Evolutionary conservation across 352 stramenopile species (phyloP), one percentile per base, ranked within the genome.

Genomic region (Blastocystis sp.): DNA sequence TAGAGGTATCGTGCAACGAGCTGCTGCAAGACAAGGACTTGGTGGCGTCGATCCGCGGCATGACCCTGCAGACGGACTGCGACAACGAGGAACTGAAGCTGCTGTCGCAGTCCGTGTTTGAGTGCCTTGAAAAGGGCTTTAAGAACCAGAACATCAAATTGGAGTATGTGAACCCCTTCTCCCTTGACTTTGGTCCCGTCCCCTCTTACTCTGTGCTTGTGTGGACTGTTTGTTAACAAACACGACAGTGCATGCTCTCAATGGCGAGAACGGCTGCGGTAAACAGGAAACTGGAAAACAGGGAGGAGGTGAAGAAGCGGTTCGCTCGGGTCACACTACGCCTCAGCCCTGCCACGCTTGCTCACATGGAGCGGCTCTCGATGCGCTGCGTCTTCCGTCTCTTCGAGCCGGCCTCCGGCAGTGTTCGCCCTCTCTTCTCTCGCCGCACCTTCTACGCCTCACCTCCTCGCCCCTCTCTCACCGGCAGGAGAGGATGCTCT

Each of bases 11-110:
- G 23, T 76, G 66, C 52, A 56, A 48, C 11, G 66, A 17, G 19
- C 52, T 76, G 41, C 53, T 76, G 66, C 28, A 56, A 28, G 66
- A 76, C 52, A 76, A 76, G 21, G 66, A 76, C 34, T 28, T 76
- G 5, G 48, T 56, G 48, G 14, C 48, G 5, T 7, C 48, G 5
- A 56, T 56, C 14, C 48, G 48, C 14, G 5, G 5, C 48, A 56
- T 56, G 48, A 56, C 14, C 5, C 14, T 56, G 5, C 48, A 56
- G 48, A 14, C 14, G 48, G 48, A 56, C 48, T 17, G 5, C 5
- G 14, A 14, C 48, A 56, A 56, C 48, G 48, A 56, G 48, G 48
- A 56, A 14, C 48, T 56, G 48, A 56, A 56, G 48, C 48, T 56
- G 5, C 48, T 56, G 48, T 56, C 48, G 48, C 5, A 56, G 5